Base-by-base conservation (phyloP, 805 yeast species). In the Danielia oregonensis region DNA sequence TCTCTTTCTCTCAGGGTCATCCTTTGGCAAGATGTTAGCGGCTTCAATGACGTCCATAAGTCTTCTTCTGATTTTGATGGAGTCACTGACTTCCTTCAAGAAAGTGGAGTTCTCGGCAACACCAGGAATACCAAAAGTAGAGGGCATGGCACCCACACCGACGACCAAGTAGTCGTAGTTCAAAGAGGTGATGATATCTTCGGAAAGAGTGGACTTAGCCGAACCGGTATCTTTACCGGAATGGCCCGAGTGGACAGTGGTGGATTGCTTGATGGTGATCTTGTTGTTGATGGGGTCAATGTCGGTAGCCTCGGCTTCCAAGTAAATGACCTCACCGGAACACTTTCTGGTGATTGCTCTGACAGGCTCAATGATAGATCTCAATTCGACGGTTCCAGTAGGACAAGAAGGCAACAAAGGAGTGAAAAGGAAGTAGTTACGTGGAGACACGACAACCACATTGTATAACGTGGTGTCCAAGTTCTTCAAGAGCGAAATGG, bases 331-430 rank as follows among this genome's bases (percentile, higher is more conserved):
- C 55, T 84, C 88, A 56, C 87, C 89, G 4, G 80, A 72, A 21
- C 79, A 68, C 63, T 82, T 73, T 67, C 95, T 81, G 39, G 93
- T 82, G 52, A 89, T 82, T 34, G 85, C 71, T 63, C 96, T 78
- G 36, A 91, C 87, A 21, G 97, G 96, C 61, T 89, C 97, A 64
- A 87, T 83, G 56, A 89, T 89, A 16, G 97, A 89, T 61, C 93
- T 86, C 46, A 77, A 63, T 54, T 86, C 96, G 40, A 87, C 79
- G 33, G 96, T 85, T 45, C 97, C 97, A 24, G 95, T 89, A 37
- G 97, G 95, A 48, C 91, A 85, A 17, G 95, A 85, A 30, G 97
- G 97, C 51, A 89, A 72, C 57, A 89, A 70, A n/a, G 97, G 97
- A 38, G 97, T 89, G 74, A 91, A 89, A 52, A 89, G 71, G 67